Evolutionary conservation across 2,329 filamentous ascomycete species (phyloP).

Genomic region (Hypoxylon sp.): DNA sequence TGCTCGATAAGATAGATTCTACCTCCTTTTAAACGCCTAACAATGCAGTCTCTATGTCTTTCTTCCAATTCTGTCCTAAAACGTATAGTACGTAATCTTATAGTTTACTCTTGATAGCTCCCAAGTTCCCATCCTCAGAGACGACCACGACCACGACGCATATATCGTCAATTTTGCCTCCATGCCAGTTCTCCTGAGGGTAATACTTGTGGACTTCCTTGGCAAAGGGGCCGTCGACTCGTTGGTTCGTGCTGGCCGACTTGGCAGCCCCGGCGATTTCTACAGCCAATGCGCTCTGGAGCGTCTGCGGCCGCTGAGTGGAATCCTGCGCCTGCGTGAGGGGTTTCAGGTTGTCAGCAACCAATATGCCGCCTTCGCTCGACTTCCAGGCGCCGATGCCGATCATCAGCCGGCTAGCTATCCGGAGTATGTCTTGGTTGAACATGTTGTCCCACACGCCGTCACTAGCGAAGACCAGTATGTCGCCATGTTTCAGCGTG

Average conservation of each 20-base stretch:
- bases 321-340: slow-evolving; percentile 57
- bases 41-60: slow-evolving; percentile 36
- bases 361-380: slow-evolving; percentile 70
- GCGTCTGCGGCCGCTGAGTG: slow-evolving; percentile 57
- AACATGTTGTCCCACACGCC: slow-evolving; percentile 97
- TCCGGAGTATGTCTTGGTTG: slow-evolving; percentile 85
- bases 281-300: slow-evolving; percentile 83
- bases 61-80: slow-evolving; percentile 3
- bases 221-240: slow-evolving; percentile 90
- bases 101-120: slow-evolving; percentile 45
- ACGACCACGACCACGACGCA: slow-evolving; percentile 85
- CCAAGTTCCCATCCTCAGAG: slow-evolving; percentile 66
- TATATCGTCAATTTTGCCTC: slow-evolving; percentile 96
- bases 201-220: slow-evolving; percentile 92
- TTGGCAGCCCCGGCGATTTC: slow-evolving; percentile 87
- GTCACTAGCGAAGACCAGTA: slow-evolving; percentile 93
- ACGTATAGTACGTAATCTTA: slow-evolving; percentile 28
- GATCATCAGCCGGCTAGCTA: slow-evolving; percentile 82
- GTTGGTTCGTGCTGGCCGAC: slow-evolving; percentile 81
- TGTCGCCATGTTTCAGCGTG: slow-evolving; percentile 85
- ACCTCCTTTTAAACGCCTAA: slow-evolving; percentile 42
- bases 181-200: slow-evolving; percentile 86
- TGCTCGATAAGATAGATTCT: slow-evolving; percentile 18
- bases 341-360: slow-evolving; percentile 68
- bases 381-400: slow-evolving; percentile 78